Evolutionary conservation across 306 rosid genomes (phyloP), one percentile per base, ranked within the genome.

Genomic region (Prunus davidiana): DNA sequence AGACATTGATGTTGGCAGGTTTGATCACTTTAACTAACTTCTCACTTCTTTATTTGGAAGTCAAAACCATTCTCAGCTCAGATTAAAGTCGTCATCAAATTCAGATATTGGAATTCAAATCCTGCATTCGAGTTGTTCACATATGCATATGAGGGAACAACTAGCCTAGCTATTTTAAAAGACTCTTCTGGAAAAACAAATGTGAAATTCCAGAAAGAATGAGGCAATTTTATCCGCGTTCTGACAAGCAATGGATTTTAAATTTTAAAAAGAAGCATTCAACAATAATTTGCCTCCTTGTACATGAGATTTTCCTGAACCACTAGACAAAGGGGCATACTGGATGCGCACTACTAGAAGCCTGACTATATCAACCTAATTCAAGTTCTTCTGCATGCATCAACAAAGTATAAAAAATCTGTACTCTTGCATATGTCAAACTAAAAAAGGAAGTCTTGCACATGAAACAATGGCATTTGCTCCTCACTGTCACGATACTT

Each of bases 121-220:
- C 67, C 63, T 49, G 43, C 28, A 51, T 50, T 30, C 18, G 38
- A 51, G 66, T 8, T 11, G 43, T 64, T 67, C 47, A 22, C 52
- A n/a, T 75, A 46, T 47, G 62, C 74, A 65, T 72, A 65, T 14
- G 3, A 50, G 61, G 54, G 27, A 57, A 38, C 52, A 66, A 47
- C 20, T 2, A 47, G 45, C 24, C 38, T 45, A 15, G 28, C 32
- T 60, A 78, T 61, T 50, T n/a, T 10, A 34, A 43, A 71, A 50
- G 49, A 46, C 49, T 38, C 43, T 2, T 64, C 64, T 34, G 34
- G 6, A 54, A 20, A 14, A 71, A n/a, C 9, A 5, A 2, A n/a
- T n/a, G 51, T 12, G 24, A 28, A 8, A 5, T 9, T 38, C 52
- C 75, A 52, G 28, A 55, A 41, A 71, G 2, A 64, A 64, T 16